These are phyloP conservation scores for Eustoma russellianum DNA, from an alignment of 257 asterid species.

Conservation along the genomic window DNA sequence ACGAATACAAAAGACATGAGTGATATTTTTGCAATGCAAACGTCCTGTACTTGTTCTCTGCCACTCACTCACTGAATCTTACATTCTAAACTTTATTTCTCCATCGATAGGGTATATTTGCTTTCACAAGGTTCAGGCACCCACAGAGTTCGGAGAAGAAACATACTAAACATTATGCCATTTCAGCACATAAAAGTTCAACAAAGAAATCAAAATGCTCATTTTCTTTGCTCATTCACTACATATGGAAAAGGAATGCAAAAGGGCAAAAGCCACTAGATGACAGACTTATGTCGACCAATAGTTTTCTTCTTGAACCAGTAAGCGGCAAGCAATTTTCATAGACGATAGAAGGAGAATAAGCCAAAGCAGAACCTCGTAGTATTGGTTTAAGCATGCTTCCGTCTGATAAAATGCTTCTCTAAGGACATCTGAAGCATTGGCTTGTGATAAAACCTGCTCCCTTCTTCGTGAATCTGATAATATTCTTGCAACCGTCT, in stretches of 20 bases:
- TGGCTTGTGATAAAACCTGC: slow-evolving; percentile 48
- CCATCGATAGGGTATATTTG: too few relatives aligned
- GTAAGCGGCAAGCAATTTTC: slow-evolving; percentile 1
- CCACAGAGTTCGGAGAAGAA: too few relatives aligned
- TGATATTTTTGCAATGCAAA: too few relatives aligned
- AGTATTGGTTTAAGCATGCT: slow-evolving; percentile 70
- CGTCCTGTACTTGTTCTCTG: too few relatives aligned
- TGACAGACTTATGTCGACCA: background rate
- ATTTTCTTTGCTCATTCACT: background rate
- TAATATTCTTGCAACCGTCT: slow-evolving; percentile 66
- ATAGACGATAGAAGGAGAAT: slow-evolving; percentile 9
- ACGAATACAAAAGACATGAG: too few relatives aligned
- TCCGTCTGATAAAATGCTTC: slow-evolving; percentile 88
- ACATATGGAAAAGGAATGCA: background rate
- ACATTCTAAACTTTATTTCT: too few relatives aligned
- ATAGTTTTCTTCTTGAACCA: background rate
- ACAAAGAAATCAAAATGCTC: too few relatives aligned
- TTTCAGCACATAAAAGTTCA: too few relatives aligned
- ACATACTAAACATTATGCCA: too few relatives aligned
- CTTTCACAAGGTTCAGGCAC: too few relatives aligned
- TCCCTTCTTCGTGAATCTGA: slow-evolving; percentile 68
- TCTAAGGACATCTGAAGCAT: slow-evolving; percentile 88
- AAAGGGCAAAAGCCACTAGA: background rate
- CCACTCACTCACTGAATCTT: too few relatives aligned
- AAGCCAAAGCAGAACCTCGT: slow-evolving; percentile 57